Percentiles rank a stretch among this genome's conserved stretches.
phyloP scores from a whole-genome alignment of 164 flowering plant species.

The Vitis vinifera region ASM3070453v1 NC_081811.1:4354501-4355000 shows the following conservation, averaged over 20 bases:
- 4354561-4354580: no score
- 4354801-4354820: slow-evolving; percentile 93
- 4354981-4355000: slow-evolving; percentile 4
- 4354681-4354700: background rate
- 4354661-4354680: slow-evolving; percentile 72
- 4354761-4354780: background rate
- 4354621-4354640: slow-evolving; percentile 92
- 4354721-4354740: no score
- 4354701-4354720: no score
- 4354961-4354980: slow-evolving; percentile 13
- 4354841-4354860: slow-evolving; percentile 97
- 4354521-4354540: no score
- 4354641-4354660: slow-evolving; percentile 96
- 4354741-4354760: background rate
- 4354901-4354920: slow-evolving; percentile 80
- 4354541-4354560: no score
- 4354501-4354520: no score
- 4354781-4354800: slow-evolving; percentile 5
- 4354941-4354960: slow-evolving; percentile 23
- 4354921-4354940: slow-evolving; percentile 41
- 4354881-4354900: slow-evolving; percentile 91
- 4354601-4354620: slow-evolving; percentile 55
- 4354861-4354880: slow-evolving; percentile 90
- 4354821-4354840: slow-evolving; percentile 87
- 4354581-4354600: slow-evolving; percentile 61